Conservation (phyloP, 805 yeast genomes). For the Starmerella cellae region DNA sequence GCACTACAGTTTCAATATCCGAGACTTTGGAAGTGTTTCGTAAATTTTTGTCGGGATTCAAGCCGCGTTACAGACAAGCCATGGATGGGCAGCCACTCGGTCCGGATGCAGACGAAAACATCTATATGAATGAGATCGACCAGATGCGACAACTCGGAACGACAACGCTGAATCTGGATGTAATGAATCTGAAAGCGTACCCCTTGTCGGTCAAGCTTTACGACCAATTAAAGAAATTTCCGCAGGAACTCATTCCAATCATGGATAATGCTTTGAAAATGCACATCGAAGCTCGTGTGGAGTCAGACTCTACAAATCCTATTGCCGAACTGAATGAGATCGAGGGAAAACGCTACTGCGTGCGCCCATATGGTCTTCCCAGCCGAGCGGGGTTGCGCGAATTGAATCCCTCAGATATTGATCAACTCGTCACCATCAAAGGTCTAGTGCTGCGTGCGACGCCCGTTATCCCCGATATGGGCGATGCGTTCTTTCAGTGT, state of each 20-base stretch:
- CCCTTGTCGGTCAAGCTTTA: constrained; percentile 66
- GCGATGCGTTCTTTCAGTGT: constrained; percentile 90
- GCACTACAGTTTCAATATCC: constrained; percentile 87
- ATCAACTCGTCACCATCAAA: constrained; percentile 78
- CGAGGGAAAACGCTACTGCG: constrained; percentile 70
- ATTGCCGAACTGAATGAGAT: constrained; percentile 44
- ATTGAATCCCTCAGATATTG: constrained; percentile 85
- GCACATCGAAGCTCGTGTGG: constrained; percentile 46
- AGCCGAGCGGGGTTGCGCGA: constrained; percentile 72
- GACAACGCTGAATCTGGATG: constrained; percentile 73
- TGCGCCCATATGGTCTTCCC: constrained; percentile 76
- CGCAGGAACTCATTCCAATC: constrained; percentile 92
- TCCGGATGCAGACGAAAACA: constrained; percentile 48
- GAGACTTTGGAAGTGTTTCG: constrained; percentile 73
- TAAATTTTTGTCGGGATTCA: constrained; percentile 72
- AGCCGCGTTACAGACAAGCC: constrained; percentile 55
- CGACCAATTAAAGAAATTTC: constrained; percentile 78
- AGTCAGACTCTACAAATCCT: constrained; percentile 22
- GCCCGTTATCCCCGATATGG: constrained; percentile 93
- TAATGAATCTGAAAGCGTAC: constrained; percentile 62
- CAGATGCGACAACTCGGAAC: constrained; percentile 67
- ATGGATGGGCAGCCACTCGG: constrained; percentile 30
- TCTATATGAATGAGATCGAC: constrained; percentile 59
- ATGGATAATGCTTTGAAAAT: constrained; percentile 95
- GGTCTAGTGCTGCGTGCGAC: constrained; percentile 84